A percentile compares a stretch with the other conserved stretches of the same genome.
phyloP scores from a whole-genome alignment of 31 red algal species.

The Asparagopsis taxiformis region DNA sequence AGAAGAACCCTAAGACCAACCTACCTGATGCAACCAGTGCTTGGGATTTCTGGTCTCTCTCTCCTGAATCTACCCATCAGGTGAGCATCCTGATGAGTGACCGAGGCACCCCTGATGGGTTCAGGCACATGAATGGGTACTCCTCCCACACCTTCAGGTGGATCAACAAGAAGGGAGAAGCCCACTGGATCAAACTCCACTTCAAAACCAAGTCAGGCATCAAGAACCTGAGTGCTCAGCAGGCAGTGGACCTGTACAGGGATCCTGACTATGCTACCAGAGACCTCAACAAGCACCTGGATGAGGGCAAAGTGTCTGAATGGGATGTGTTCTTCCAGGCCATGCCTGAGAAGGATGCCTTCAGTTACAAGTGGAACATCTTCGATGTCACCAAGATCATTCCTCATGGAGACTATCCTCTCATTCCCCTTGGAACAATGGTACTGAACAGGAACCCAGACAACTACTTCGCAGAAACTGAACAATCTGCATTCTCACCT shows the following conservation, averaged over 20 bases:
- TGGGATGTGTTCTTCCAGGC: slow-evolving; percentile 71
- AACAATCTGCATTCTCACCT: slow-evolving; percentile 88
- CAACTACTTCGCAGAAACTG: slow-evolving; percentile 76
- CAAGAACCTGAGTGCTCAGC: slow-evolving; percentile 71
- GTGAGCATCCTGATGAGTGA: slow-evolving; percentile 75
- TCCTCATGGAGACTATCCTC: slow-evolving; percentile 78
- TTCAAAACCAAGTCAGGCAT: slow-evolving; percentile 67
- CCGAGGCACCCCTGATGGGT: slow-evolving; percentile 72
- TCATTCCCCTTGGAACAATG: slow-evolving; percentile 48
- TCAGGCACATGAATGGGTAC: slow-evolving; percentile 85
- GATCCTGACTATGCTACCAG: slow-evolving; percentile 80
- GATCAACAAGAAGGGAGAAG: slow-evolving; percentile 55
- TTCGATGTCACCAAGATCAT: slow-evolving; percentile 81
- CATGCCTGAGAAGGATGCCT: slow-evolving; percentile 31
- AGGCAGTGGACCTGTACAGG: slow-evolving; percentile 27
- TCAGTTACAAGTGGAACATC: slow-evolving; percentile 80
- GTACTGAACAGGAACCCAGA: slow-evolving; percentile 56
- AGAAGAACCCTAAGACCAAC: slow-evolving; percentile 83
- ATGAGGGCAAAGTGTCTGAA: slow-evolving; percentile 51
- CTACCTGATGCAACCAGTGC: slow-evolving; percentile 77
- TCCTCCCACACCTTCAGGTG: slow-evolving; percentile 83
- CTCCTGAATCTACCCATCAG: slow-evolving; percentile 68
- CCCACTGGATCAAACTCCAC: slow-evolving; percentile 81
- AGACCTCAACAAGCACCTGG: slow-evolving; percentile 58
- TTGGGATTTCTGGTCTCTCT: slow-evolving; percentile 82